Base-by-base conservation (phyloP, 306 rosid species). In the Crataegus laevigata region DNA sequence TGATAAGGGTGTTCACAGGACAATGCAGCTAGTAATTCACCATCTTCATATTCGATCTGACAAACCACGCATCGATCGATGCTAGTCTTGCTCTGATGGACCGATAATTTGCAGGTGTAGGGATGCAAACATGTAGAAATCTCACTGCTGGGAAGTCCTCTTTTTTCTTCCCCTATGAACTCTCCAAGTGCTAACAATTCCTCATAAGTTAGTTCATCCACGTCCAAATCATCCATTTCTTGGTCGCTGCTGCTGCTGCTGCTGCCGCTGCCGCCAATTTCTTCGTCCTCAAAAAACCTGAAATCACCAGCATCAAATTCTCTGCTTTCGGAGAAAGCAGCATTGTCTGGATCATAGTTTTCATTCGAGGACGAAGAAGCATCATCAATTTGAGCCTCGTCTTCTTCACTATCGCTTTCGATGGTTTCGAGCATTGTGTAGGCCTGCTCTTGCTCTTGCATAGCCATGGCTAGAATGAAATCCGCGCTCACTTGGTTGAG, bases 1-100 rank as follows among this genome's bases (percentile, higher is more conserved):
- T 94, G 98, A 74, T 90, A 94, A 80, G 91, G 91, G 77, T 94
- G 98, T 11, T 90, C 89, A 79, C 98, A 94, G 12, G 85, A 82
- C 83, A 90, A 89, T 42, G 87, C 81, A 57, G 80, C 88, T 42
- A 91, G 40, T 1, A 40, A 62, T 79, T 91, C 93, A 61, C 88
- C 96, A 50, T 90, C 87, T 77, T 87, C 94, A 73, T 89, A 91
- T 77, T 94, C 98, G 82, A 86, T 69, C 76, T 94, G 97, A 74
- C 98, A 94, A 71, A 94, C 74, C 69, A 94, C 98, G 75, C 97
- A 94, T 19, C 87, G 81, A 75, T 88, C 98, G 4, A 78, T 78
- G 18, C 81, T 86, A 28, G 45, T 84, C 59, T 60, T 79, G 77
- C 13, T 82, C 40, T 79, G 83, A 50, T 19, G 6, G 24, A 14